Evolutionary conservation across 805 yeast species (phyloP).

Genomic region (Crinitomyces ghanaensis): DNA sequence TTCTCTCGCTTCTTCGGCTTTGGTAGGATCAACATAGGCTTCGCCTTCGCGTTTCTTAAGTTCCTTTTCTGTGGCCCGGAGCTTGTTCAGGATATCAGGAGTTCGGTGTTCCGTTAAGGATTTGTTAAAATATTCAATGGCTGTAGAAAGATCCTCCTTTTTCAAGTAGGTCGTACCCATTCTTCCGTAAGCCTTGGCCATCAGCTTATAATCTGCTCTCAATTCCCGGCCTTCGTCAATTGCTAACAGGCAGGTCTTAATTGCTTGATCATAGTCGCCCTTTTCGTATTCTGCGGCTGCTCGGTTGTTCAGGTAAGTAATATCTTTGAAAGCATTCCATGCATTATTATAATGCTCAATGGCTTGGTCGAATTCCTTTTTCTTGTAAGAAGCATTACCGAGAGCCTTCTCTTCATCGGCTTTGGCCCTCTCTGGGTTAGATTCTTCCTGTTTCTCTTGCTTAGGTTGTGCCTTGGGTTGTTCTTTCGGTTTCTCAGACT

Average conservation of each 20-base stretch:
- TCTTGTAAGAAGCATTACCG: conserved; percentile 81
- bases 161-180: conserved; percentile 76
- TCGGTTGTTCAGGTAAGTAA: conserved; percentile 88
- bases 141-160: conserved; percentile 56
- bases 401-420: conserved; percentile 56
- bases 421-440: conserved; percentile 22
- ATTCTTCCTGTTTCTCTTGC: conserved; percentile 30
- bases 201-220: conserved; percentile 82
- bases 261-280: conserved; percentile 80
- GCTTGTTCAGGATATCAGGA: conserved; percentile 79
- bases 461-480: conserved; percentile 19
- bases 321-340: conserved; percentile 68
- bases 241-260: conserved; percentile 69
- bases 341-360: conserved; percentile 79
- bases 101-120: conserved; percentile 96
- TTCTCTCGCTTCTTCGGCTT: conserved; percentile 91
- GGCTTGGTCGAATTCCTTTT: conserved; percentile 85
- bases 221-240: conserved; percentile 80
- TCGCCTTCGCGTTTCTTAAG: conserved; percentile 67
- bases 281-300: conserved; percentile 98
- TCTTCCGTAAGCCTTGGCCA: conserved; percentile 90
- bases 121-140: conserved; percentile 72
- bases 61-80: conserved; percentile 79
- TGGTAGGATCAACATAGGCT: conserved; percentile 74
- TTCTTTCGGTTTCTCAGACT: conserved; percentile 14